Evolutionary conservation across 1,284 basidiomycete species (phyloP), one percentile per base, ranked within the genome.

Genomic region (Cutaneotrichosporon cavernicola): DNA sequence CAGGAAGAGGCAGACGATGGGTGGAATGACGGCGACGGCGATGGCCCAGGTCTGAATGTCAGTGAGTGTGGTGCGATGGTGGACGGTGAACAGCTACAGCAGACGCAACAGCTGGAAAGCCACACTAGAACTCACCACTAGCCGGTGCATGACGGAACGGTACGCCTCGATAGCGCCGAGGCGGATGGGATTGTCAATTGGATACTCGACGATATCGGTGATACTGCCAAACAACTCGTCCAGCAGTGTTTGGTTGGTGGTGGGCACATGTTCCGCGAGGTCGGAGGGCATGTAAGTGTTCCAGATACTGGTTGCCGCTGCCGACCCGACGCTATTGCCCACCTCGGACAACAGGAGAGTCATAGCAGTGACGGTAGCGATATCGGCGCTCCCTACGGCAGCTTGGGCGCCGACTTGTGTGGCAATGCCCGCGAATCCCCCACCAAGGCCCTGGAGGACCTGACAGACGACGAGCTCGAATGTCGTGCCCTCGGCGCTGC

Each of bases 281-380:
- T 85, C 83, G 0, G 69, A 70, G 18, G 89, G 89, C 86, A 73
- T 73, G 61, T 66, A 62, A 31, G 65, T 63, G 7, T 69, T 65
- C 78, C 76, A 79, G 46, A 77, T 62, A 5, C 66, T 70, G 0
- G 76, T 68, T 16, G 80, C 83, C 36, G 82, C 75, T 6, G 84
- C 83, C 0, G 81, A 80, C 10, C 84, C 84, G 50, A 84, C 79
- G 11, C 81, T 81, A 64, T 83, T 84, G 30, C 85, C 85, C 16
- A 85, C 81, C 72, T 85, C 85, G 40, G 84, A 83, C 55, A 83
- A 79, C 46, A 94, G 84, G 38, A 93, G 82, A 16, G 92, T 86
- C 67, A 92, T 83, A 0, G 92, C 91, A 5, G 89, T 93, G 60
- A 89, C 89, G 69, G 89, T 87, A 0, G 90, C 91, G 22, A 93